These are phyloP conservation scores for Penstemon davidsonii DNA, from an alignment of 257 asterid genomes.

Conservation along the genomic window DNA sequence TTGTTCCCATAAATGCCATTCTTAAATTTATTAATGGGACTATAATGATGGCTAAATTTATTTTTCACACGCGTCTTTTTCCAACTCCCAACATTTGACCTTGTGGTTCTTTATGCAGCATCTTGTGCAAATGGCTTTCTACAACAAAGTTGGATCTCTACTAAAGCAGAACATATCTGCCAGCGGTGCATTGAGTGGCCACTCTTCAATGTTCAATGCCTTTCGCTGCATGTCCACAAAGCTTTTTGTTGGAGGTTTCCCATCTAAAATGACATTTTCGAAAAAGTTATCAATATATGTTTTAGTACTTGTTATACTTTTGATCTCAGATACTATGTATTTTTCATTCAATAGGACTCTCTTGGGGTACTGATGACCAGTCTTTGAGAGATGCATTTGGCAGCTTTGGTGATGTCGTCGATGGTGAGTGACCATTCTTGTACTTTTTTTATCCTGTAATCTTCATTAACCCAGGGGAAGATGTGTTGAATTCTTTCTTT, in stretches of 20 bases:
- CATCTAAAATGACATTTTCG: not conserved
- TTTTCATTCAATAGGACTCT: conserved; percentile 52
- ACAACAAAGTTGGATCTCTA: conserved; percentile 54
- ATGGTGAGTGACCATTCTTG: conserved; percentile 33
- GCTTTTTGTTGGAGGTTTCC: conserved; percentile 73
- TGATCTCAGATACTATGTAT: not conserved
- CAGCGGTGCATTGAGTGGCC: conserved; percentile 34
- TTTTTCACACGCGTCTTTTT: too few species aligned
- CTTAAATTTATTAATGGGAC: too few species aligned
- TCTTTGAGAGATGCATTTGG: conserved; percentile 67
- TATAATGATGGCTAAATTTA: too few species aligned
- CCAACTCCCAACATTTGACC: not conserved
- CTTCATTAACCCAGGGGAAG: not conserved
- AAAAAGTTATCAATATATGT: not conserved
- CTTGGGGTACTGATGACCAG: conserved; percentile 63
- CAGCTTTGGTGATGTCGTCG: conserved; percentile 60
- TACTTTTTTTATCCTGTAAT: not conserved
- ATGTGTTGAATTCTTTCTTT: not conserved
- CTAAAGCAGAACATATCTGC: conserved; percentile 51
- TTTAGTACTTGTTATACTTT: not conserved
- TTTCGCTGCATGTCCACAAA: conserved; percentile 73
- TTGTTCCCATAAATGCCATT: too few species aligned
- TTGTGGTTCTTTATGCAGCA: conserved; percentile 28
- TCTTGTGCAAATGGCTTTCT: conserved; percentile 59
- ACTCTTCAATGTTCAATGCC: conserved; percentile 57